Evolutionary conservation across 176 grass and related monocot genomes (phyloP), one percentile per base, ranked within the genome.

Genomic region (Paspalum notatum): DNA sequence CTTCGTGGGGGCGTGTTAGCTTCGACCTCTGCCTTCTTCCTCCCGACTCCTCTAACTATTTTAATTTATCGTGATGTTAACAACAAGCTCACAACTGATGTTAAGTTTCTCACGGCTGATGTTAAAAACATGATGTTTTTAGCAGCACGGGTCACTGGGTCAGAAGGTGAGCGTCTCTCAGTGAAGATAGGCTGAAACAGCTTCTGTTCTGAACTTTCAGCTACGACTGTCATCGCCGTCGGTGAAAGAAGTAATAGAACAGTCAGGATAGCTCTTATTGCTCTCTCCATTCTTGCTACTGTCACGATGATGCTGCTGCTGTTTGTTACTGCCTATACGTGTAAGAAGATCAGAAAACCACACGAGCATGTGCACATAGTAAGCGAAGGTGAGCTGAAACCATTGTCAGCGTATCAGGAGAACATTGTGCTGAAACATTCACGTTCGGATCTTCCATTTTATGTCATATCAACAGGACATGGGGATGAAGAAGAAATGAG

Each of bases 241-340:
- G 6, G 39, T 26, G 80, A 41, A 81, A 66, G 75, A 70, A 85
- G 15, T 43, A 77, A 46, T 9, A 26, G 38, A 18, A 50, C 5
- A 0, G 43, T n/a, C 13, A 88, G n/a, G 59, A 88, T 21, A 49
- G 71, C 48, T 18, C 62, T 64, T 62, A 41, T 91, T 8, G 1
- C 56, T 9, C 53, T 89, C 55, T 60, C 79, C 7, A 37, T 87
- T 68, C 42, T 75, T 59, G 63, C 80, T 3, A 61, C 54, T 61
- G 62, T 14, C 25, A 66, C 17, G 37, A 6, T 41, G 20, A 9
- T 92, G n/a, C 6, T 83, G 10, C 9, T 92, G 77, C 15, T 95
- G 59, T 15, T 59, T 71, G 10, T 45, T 81, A 73, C 40, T 22
- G 4, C 39, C 32, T 80, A 73, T 32, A 9, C 54, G n/a, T 63